Evolutionary conservation across 805 yeast species (phyloP).

Genomic region (Saccharomycopsis sp.): DNA sequence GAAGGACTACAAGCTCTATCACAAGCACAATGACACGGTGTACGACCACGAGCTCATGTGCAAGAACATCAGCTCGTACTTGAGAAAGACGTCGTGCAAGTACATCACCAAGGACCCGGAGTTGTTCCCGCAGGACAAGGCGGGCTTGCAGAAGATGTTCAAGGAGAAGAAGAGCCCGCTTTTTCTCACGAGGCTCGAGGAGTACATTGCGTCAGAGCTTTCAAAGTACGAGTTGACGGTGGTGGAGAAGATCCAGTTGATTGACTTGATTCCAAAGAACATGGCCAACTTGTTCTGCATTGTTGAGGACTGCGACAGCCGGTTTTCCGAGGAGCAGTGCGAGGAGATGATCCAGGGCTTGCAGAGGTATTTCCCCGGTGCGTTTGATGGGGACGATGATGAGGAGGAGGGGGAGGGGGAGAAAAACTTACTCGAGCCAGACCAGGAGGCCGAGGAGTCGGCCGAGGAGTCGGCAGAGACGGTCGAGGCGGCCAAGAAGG

Average conservation of each 20-base stretch:
- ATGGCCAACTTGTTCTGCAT: conserved; percentile 71
- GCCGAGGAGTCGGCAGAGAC: background rate
- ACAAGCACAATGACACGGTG: conserved; percentile 27
- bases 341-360: conserved; percentile 50
- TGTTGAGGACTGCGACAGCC: conserved; percentile 85
- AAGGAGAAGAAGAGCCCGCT: too few species aligned
- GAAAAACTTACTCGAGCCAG: background rate
- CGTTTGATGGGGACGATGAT: conserved; percentile 9
- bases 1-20: conserved; percentile 23
- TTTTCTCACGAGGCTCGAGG: conserved; percentile 20
- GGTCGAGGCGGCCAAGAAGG: background rate
- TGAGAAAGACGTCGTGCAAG: conserved; percentile 26
- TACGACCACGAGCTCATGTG: conserved; percentile 43
- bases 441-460: background rate
- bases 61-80: conserved; percentile 37
- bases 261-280: conserved; percentile 71
- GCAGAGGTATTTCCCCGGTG: conserved; percentile 40
- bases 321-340: conserved; percentile 64
- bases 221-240: conserved; percentile 56
- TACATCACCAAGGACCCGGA: conserved; percentile 24
- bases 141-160: too few species aligned
- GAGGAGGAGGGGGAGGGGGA: conserved; percentile 16
- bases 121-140: too few species aligned
- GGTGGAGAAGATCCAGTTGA: conserved; percentile 75
- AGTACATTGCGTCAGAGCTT: conserved; percentile 6